Conservation (phyloP, 176 grass and related monocot genomes). For the Aegilops bicornis region DNA sequence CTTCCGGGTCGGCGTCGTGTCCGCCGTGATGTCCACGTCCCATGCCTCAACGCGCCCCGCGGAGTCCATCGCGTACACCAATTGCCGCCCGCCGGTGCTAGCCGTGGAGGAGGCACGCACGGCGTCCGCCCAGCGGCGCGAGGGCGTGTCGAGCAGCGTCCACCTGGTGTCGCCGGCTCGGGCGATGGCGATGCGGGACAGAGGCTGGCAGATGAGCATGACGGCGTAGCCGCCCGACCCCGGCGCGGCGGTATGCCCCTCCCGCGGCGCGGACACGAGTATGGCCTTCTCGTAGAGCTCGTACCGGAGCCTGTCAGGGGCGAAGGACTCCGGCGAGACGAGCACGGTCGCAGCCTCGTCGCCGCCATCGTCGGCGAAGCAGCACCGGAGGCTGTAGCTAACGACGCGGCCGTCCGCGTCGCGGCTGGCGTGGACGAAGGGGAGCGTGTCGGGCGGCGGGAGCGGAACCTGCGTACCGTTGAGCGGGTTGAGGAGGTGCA, state of each 20-base stretch:
- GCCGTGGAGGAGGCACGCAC: not conserved
- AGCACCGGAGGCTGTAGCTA: slow-evolving; percentile 19
- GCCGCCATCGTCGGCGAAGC: not conserved
- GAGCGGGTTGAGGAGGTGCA: slow-evolving; percentile 49
- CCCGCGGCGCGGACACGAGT: slow-evolving; percentile 17
- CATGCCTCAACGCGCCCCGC: slow-evolving; percentile 38
- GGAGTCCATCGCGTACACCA: slow-evolving; percentile 37
- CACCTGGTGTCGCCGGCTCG: slow-evolving; percentile 33
- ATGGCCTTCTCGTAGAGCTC: slow-evolving; percentile 59
- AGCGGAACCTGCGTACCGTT: slow-evolving; percentile 36
- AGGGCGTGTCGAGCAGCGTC: slow-evolving; percentile 37
- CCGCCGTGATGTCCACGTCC: not conserved
- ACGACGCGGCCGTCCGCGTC: slow-evolving; percentile 1
- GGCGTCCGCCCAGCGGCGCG: slow-evolving; percentile 44
- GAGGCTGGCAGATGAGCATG: slow-evolving; percentile 52
- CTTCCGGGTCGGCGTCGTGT: not conserved
- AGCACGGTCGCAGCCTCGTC: not conserved
- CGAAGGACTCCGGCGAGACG: slow-evolving; percentile 26
- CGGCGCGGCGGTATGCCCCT: not conserved
- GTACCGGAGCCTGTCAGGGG: slow-evolving; percentile 38
- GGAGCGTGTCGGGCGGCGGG: slow-evolving; percentile 37
- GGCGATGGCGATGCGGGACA: slow-evolving; percentile 43
- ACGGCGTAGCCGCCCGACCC: slow-evolving; percentile 31
- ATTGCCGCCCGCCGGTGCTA: not conserved
- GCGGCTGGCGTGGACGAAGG: slow-evolving; percentile 26